Base-by-base conservation (phyloP, 2,329 filamentous ascomycete genomes). In the Microdochium trichocladiopsis region DNA sequence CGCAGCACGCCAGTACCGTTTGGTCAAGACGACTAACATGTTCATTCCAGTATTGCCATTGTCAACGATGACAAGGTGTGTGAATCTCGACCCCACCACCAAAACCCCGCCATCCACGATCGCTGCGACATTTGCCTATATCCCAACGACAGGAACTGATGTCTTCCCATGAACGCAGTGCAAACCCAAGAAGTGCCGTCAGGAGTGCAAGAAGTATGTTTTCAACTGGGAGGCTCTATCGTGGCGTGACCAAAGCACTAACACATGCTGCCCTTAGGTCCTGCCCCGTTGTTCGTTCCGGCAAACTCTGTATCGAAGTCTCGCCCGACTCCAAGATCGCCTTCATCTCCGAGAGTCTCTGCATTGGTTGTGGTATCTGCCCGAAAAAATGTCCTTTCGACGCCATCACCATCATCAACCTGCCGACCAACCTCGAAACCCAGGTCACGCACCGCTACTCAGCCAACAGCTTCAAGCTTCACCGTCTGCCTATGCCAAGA, bases 401-500 rank as follows among this genome's bases (percentile, higher is more conserved):
- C 67, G 94, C 94, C 64, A 99, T 99, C 75, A 95, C 93, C 71
- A 99, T 99, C 72, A 99, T 99, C 90, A 99, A 99, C 78, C 78
- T 99, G 79, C 94, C 95, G 62, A 99, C 94, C 70, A 99, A 99
- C 75, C 87, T 99, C 72, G 94, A 99, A 73, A 95, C 88, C 60
- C 89, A 97, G 72, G 91, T 99, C 66, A 97, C 94, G 61, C 95
- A 99, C 72, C 88, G 94, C 69, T 99, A 99, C 79, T 95, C 93
- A 52, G 93, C 94, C 70, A 99, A 99, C 81, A 96, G 92, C 77
- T 99, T 99, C 84, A 99, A 99, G 81, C 84, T 99, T 60, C 94
- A 99, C 73, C 86, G 95, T 63, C 80, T 97, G 66, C 94, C 95
- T 53, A 96, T 93, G 82, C 94, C 94, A 57, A 86, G 94, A 55